Evolutionary conservation across 345 rosid genomes (phyloP).

Genomic region (Garcia nutans): DNA sequence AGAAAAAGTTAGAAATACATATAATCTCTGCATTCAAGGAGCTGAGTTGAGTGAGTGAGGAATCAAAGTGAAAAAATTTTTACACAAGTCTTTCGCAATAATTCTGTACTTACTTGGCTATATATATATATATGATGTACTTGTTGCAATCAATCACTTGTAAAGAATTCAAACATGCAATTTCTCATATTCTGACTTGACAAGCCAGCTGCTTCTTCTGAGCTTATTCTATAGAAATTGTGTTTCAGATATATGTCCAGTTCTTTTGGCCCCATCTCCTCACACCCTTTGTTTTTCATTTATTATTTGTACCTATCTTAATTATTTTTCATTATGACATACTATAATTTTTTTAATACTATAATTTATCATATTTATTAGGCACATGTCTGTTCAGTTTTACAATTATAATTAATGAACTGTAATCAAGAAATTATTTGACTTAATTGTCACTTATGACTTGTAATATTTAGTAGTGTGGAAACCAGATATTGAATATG

Average conservation of each 20-base stretch:
- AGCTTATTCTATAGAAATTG: background rate
- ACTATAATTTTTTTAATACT: too few species aligned
- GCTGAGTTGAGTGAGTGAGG: background rate
- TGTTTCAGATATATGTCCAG: background rate
- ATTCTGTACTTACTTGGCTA: background rate
- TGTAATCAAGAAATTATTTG: too few species aligned
- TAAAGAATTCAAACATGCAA: constrained; percentile 9
- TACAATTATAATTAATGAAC: too few species aligned
- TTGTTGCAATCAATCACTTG: constrained; percentile 4
- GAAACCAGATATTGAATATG: too few species aligned
- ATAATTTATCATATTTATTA: too few species aligned
- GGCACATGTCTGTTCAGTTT: too few species aligned
- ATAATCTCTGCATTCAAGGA: background rate
- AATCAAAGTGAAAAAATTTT: background rate
- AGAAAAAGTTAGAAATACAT: background rate
- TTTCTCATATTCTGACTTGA: constrained; percentile 9
- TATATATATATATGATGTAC: background rate
- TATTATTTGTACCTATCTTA: too few species aligned
- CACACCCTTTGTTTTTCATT: background rate
- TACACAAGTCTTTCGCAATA: background rate
- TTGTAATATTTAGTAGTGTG: too few species aligned
- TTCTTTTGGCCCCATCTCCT: constrained; percentile 2
- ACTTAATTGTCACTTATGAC: too few species aligned
- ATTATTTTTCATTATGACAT: too few species aligned
- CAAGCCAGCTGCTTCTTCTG: background rate